Evolutionary conservation across 2,329 filamentous ascomycete species (phyloP).

Genomic region (Emmonsiellopsis sp.): DNA sequence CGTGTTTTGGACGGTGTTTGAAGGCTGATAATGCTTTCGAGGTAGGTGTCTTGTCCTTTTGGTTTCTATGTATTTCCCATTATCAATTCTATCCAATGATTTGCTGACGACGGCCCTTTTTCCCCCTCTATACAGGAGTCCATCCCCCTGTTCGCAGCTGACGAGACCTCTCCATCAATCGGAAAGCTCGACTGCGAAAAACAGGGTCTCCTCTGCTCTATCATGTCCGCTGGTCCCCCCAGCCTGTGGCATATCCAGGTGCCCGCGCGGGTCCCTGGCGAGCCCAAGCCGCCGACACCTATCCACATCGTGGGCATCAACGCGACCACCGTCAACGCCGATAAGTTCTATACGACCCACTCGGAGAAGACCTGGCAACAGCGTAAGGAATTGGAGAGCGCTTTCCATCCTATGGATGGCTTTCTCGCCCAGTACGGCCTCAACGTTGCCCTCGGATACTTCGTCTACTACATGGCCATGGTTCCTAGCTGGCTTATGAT

Average conservation of each 20-base stretch:
- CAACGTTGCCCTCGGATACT: constrained; percentile 46
- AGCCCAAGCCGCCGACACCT: constrained; percentile 44
- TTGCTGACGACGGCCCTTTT: neutral
- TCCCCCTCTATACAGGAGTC: constrained; percentile 36
- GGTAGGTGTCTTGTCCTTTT: constrained; percentile 22
- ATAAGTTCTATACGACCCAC: constrained; percentile 49
- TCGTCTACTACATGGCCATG: constrained; percentile 47
- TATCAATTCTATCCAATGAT: neutral
- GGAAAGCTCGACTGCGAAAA: constrained; percentile 52
- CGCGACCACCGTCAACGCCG: constrained; percentile 47
- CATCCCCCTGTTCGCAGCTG: constrained; percentile 43
- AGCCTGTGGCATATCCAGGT: constrained; percentile 50
- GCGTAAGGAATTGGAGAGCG: constrained; percentile 45
- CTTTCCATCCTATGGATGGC: constrained; percentile 54
- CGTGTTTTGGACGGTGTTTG: constrained; percentile 52
- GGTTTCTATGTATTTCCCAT: neutral
- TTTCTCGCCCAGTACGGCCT: constrained; percentile 45
- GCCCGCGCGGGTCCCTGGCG: constrained; percentile 42
- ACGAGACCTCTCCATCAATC: constrained; percentile 47
- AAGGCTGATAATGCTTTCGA: constrained; percentile 46
- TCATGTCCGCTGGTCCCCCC: constrained; percentile 50
- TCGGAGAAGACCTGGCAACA: constrained; percentile 48
- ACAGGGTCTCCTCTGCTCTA: constrained; percentile 50
- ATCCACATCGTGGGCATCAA: constrained; percentile 49
- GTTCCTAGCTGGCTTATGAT: constrained; percentile 58